phyloP scores from a whole-genome alignment of 2,329 filamentous ascomycete genomes.

The Sclerotinia trifoliorum region DNA sequence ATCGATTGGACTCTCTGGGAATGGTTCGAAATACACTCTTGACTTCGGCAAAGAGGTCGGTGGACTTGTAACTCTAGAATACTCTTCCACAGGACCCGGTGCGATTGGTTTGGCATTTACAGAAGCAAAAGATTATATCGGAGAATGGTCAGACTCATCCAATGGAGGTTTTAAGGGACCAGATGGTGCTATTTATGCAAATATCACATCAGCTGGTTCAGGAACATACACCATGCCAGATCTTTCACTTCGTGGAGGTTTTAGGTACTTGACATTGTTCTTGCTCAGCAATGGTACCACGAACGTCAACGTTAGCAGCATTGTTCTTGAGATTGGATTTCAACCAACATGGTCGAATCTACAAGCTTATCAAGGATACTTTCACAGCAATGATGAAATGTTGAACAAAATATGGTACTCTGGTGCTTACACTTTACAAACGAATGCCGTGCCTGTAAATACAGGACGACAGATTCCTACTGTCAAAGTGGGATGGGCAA shows the following conservation, averaged over 20 bases:
- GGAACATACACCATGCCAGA: conserved; percentile 47
- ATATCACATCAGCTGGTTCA: conserved; percentile 41
- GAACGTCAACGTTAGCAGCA: conserved; percentile 36
- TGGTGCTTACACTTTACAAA: conserved; percentile 48
- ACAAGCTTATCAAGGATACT: conserved; percentile 54
- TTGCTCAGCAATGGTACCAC: conserved; percentile 40
- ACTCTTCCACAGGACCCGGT: conserved; percentile 41
- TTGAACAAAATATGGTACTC: conserved; percentile 55
- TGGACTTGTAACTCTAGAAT: conserved; percentile 47
- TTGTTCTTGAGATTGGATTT: conserved; percentile 43
- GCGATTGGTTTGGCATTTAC: conserved; percentile 49
- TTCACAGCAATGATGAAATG: conserved; percentile 49
- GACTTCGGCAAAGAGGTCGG: conserved; percentile 61
- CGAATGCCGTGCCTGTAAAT: conserved; percentile 37
- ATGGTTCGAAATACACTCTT: conserved; percentile 54
- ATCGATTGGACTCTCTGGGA: conserved; percentile 35
- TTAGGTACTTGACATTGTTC: conserved; percentile 53
- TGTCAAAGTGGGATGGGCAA: conserved; percentile 40
- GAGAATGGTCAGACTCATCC: conserved; percentile 50
- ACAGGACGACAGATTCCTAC: conserved; percentile 39
- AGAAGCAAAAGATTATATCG: conserved; percentile 50
- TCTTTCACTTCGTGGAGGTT: conserved; percentile 49
- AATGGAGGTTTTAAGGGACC: conserved; percentile 48
- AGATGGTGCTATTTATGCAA: conserved; percentile 51
- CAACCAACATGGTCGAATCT: conserved; percentile 47